Conservation (phyloP, 1,284 basidiomycete genomes). For the Clitocybe nebularis region DNA sequence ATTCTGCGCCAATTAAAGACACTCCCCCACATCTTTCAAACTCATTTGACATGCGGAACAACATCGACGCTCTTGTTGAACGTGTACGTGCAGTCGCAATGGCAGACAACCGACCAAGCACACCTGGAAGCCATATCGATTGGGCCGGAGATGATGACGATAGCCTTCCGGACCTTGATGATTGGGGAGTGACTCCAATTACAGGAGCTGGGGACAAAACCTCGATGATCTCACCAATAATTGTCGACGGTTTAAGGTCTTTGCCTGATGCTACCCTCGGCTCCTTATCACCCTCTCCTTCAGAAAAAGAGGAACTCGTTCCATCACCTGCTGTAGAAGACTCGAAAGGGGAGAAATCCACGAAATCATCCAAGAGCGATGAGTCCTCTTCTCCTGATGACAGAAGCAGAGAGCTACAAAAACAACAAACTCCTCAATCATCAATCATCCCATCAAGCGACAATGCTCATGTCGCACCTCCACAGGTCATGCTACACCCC, state of each 20-base stretch:
- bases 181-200: constrained; percentile 66
- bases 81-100: constrained; percentile 67
- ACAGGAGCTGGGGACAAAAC: constrained; percentile 27
- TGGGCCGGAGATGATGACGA: constrained; percentile 85
- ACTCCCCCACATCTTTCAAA: constrained; percentile 55
- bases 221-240: constrained; percentile 62
- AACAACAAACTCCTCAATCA: constrained; percentile 8
- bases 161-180: constrained; percentile 73
- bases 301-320: constrained; percentile 1
- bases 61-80: constrained; percentile 70
- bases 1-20: constrained; percentile 45
- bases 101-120: constrained; percentile 59
- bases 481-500: constrained; percentile 34
- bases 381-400: too few relatives aligned
- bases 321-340: neutral
- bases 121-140: constrained; percentile 75
- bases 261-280: constrained; percentile 44
- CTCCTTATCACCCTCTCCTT: constrained; percentile 8
- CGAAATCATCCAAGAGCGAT: neutral
- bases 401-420: too few relatives aligned
- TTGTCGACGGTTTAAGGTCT: constrained; percentile 59
- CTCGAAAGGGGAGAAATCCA: too few relatives aligned
- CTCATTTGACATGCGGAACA: constrained; percentile 47
- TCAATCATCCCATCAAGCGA: constrained; percentile 10
- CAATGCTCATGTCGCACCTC: constrained; percentile 5